Evolutionary conservation across 2,329 filamentous ascomycete species (phyloP).

Genomic region (Macrophomina phaseolina): DNA sequence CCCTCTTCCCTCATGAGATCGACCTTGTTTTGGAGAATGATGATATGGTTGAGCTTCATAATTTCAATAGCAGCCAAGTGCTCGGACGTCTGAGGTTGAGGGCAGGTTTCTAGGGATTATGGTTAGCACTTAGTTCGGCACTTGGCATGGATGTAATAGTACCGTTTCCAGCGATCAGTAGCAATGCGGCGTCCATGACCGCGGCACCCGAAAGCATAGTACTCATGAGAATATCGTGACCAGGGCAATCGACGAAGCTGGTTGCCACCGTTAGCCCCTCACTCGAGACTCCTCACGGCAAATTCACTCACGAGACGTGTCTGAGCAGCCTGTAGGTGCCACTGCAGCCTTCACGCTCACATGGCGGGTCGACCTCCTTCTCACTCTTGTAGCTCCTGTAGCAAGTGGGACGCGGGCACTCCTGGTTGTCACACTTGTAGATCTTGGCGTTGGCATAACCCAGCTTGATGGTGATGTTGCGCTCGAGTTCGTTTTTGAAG

Average conservation of each 20-base stretch:
- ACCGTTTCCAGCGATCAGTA: constrained; percentile 90
- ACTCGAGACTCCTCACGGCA: background rate
- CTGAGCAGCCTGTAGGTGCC: constrained; percentile 87
- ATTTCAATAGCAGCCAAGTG: constrained; percentile 99
- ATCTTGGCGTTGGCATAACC: constrained; percentile 99
- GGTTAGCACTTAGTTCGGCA: background rate
- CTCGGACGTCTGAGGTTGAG: constrained; percentile 97
- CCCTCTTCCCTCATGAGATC: constrained; percentile 97
- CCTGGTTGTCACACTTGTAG: constrained; percentile 94
- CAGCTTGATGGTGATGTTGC: constrained; percentile 99
- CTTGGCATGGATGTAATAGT: background rate
- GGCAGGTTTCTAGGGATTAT: constrained; percentile 74
- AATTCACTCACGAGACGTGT: constrained; percentile 82
- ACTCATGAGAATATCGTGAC: constrained; percentile 99
- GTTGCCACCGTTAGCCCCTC: constrained; percentile 29
- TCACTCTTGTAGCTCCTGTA: constrained; percentile 98
- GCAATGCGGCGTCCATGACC: constrained; percentile 97
- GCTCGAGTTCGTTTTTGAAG: constrained; percentile 99
- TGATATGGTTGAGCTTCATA: constrained; percentile 99
- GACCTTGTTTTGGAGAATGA: constrained; percentile 99
- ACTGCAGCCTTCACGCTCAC: constrained; percentile 88
- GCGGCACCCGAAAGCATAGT: constrained; percentile 99
- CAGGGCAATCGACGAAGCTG: constrained; percentile 96
- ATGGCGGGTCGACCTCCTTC: constrained; percentile 96
- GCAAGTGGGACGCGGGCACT: constrained; percentile 92